A percentile compares a stretch with the other conserved stretches of the same genome.
These are phyloP conservation scores for Amaranthus tricolor DNA, from an alignment of 179 eudicot species.

Conservation along the genomic window DNA sequence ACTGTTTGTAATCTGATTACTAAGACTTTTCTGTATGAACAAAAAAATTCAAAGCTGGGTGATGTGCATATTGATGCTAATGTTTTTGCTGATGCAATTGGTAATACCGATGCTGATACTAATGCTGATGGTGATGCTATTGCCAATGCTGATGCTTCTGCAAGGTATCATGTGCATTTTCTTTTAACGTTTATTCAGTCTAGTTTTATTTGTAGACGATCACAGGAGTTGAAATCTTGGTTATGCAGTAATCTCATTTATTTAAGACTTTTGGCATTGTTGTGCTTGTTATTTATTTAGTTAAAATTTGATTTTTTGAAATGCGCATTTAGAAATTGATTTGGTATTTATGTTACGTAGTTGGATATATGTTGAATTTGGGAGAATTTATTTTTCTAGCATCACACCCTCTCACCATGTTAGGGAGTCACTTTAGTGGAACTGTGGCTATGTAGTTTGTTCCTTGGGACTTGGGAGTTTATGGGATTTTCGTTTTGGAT, in stretches of 20 bases:
- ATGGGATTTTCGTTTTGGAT: not conserved
- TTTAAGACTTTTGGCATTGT: too few species aligned
- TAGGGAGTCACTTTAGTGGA: too few species aligned
- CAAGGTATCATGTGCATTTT: not conserved
- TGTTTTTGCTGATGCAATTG: not conserved
- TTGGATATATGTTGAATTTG: not conserved
- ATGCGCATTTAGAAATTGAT: not conserved
- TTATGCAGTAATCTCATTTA: too few species aligned
- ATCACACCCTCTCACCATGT: not conserved
- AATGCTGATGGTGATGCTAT: not conserved
- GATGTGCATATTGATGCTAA: not conserved
- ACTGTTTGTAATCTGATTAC: constrained; percentile 90
- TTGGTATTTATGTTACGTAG: not conserved
- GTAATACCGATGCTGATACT: not conserved
- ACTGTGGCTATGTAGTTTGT: too few species aligned
- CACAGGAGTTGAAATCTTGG: too few species aligned
- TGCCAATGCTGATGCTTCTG: not conserved
- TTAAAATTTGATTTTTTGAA: not conserved
- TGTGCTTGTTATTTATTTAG: too few species aligned
- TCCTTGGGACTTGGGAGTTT: too few species aligned
- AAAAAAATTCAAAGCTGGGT: constrained; percentile 28
- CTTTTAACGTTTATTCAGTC: not conserved
- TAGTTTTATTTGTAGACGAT: not conserved
- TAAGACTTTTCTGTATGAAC: constrained; percentile 69
- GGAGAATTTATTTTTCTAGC: not conserved